Evolutionary conservation across 805 yeast species (phyloP), one percentile per base, ranked within the genome.

Genomic region (Priceomyces castillae): DNA sequence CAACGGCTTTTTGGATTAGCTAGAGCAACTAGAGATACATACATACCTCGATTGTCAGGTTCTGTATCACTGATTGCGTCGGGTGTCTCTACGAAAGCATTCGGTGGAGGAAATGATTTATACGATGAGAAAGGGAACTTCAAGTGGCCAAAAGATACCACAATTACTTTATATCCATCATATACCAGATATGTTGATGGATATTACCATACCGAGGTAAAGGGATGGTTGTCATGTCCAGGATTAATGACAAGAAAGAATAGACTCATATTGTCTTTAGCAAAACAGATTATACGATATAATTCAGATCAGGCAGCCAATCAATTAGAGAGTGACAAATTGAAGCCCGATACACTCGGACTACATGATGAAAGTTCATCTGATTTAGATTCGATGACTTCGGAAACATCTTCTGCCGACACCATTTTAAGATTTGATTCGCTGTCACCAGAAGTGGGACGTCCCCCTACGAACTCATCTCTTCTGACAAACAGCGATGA

Each of bases 181-280:
- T 69, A 69, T 49, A 62, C 75, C 2, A 51, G 69, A 9, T 41
- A 47, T n/a, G 46, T 41, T 7, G 46, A 52, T 26, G 59, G 53
- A 6, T 45, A 42, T 16, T 71, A 68, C 40, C 79, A 69, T 49
- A 76, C 76, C 31, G 80, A 80, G 28, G 78, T 90, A 2, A 73
- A 86, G 35, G 96, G 97, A 5, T 79, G 86, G 76, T 65, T 85
- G 20, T 73, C 79, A 9, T 72, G 86, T 34, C 88, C 90, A 0
- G 95, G 95, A 1, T 68, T 76, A 7, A 76, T 81, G 71, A 76
- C 78, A 23, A 70, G 95, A 34, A 88, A 84, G 55, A 88, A 89
- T 61, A 68, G 82, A 45, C 59, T 90, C 35, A 69, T 90, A 25
- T 59, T 85, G 17, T 74, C 89, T 0, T 62, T 89, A 35, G 87